Base-by-base conservation (phyloP, 495 filamentous ascomycete genomes). In the Cladorrhinum samala region DNA sequence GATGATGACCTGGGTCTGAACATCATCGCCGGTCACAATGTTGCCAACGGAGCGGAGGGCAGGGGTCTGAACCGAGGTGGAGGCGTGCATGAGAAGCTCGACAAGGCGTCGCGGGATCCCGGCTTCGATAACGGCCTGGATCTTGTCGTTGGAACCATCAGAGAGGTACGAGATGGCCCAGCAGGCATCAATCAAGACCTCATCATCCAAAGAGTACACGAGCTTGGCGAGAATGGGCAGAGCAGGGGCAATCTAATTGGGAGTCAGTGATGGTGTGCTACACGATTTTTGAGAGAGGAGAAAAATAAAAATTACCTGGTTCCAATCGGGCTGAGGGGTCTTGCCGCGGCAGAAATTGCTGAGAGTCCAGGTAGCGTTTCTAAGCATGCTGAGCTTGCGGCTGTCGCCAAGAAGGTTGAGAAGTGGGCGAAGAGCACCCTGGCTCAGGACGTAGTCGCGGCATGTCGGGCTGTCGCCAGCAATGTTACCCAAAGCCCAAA, bases 341-440 rank as follows among this genome's bases (percentile, higher is more conserved):
- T 97, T 99, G 72, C 94, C 94, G 79, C 94, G 92, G 76, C 94
- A 99, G 77, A 99, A 99, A 77, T 99, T 99, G 78, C 94, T 97
- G 47, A 99, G 77, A 20, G 94, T 99, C 94, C 94, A 99, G 21
- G 94, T 97, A 20, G 94, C 94, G 68, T 99, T 99, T 50, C 94
- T 81, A 37, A 99, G 83, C 94, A 99, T 99, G 79, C 91, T 96
- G 46, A 99, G 79, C 80, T 99, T 99, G 61, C 94, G 88, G 77
- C 92, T 95, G 70, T 99, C 94, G 39, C 92, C 93, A 40, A 98
- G 83, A 37, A 98, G 81, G 65, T 77, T 80, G 44, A 98, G 78
- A 37, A 98, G 80, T 33, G 93, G 93, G 62, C 87, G 87, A 21
- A 98, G 82, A 61, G 93, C 93, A 66, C 93, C 93, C 50, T 85